phyloP scores from a whole-genome alignment of 1,139 yeast species.

The Sugiyamaella grinbergsii region DNA sequence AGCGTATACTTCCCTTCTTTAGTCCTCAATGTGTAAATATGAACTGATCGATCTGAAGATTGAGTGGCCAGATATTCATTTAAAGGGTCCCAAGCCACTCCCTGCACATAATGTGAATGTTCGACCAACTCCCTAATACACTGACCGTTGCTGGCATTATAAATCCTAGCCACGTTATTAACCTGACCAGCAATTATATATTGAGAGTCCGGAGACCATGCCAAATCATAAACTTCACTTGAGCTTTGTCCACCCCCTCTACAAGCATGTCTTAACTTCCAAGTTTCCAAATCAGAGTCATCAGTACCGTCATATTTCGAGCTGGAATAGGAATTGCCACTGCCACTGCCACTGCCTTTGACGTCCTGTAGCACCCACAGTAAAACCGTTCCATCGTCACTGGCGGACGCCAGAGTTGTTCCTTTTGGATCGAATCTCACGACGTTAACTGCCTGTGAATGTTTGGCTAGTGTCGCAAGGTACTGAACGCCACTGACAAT shows the following conservation, averaged over 20 bases:
- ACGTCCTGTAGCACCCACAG: slow-evolving; percentile 66
- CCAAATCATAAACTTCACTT: slow-evolving; percentile 77
- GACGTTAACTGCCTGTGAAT: slow-evolving; percentile 91
- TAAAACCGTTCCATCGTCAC: slow-evolving; percentile 89
- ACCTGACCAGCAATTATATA: slow-evolving; percentile 85
- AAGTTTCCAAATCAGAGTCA: slow-evolving; percentile 61
- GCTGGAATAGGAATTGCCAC: slow-evolving; percentile 39
- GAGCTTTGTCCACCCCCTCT: slow-evolving; percentile 52
- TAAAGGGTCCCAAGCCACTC: slow-evolving; percentile 92
- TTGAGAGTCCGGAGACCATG: slow-evolving; percentile 86
- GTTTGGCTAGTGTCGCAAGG: slow-evolving; percentile 77
- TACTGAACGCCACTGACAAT: slow-evolving; percentile 43
- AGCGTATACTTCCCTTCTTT: slow-evolving; percentile 46
- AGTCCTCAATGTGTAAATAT: slow-evolving; percentile 54
- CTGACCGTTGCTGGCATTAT: slow-evolving; percentile 58
- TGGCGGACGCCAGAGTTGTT: slow-evolving; percentile 76
- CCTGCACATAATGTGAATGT: slow-evolving; percentile 90
- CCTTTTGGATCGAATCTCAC: slow-evolving; percentile 73
- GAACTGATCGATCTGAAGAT: slow-evolving; percentile 83
- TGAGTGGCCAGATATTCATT: slow-evolving; percentile 80
- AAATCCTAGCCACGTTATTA: slow-evolving; percentile 80
- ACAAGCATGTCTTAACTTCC: slow-evolving; percentile 62
- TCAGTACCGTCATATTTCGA: slow-evolving; percentile 58
- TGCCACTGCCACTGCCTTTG: background rate
- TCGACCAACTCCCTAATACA: slow-evolving; percentile 66